Conservation (phyloP, 768 basidiomycete species). For the Astraeus odoratus region DNA sequence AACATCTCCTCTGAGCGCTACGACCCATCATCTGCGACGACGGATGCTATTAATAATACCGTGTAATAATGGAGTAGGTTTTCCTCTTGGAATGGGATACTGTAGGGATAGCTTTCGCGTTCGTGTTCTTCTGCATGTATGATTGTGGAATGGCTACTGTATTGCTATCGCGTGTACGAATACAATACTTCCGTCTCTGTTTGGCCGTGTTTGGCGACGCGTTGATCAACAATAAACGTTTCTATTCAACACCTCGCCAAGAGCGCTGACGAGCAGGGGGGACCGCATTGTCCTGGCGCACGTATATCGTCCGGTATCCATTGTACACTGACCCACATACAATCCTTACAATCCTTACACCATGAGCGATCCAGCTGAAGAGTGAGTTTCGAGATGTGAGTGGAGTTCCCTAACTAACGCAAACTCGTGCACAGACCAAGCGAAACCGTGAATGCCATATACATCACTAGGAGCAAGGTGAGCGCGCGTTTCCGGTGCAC, state of each 20-base stretch:
- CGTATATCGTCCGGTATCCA: slow-evolving; percentile 6
- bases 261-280: background rate
- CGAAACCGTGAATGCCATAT: slow-evolving; percentile 5
- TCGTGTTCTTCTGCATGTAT: background rate
- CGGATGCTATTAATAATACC: slow-evolving; percentile 3
- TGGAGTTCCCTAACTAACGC: slow-evolving; percentile 2
- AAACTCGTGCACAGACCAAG: slow-evolving; percentile 12
- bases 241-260: background rate
- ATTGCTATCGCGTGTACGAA: background rate
- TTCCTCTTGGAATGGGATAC: background rate
- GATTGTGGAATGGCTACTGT: background rate
- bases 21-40: slow-evolving; percentile 17
- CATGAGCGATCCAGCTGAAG: slow-evolving; percentile 20
- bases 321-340: slow-evolving; percentile 15
- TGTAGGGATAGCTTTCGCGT: background rate
- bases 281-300: slow-evolving; percentile 11
- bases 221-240: background rate
- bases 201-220: slow-evolving; percentile 19
- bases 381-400: slow-evolving; percentile 10
- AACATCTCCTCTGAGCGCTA: slow-evolving; percentile 31
- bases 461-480: slow-evolving; percentile 10
- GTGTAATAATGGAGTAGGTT: slow-evolving; percentile 11
- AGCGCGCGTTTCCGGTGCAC: slow-evolving; percentile 1
- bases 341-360: no score
- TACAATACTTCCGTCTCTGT: slow-evolving; percentile 1